Conservation (phyloP, 169 alveolate genomes). For the Plasmodium berghei region DNA sequence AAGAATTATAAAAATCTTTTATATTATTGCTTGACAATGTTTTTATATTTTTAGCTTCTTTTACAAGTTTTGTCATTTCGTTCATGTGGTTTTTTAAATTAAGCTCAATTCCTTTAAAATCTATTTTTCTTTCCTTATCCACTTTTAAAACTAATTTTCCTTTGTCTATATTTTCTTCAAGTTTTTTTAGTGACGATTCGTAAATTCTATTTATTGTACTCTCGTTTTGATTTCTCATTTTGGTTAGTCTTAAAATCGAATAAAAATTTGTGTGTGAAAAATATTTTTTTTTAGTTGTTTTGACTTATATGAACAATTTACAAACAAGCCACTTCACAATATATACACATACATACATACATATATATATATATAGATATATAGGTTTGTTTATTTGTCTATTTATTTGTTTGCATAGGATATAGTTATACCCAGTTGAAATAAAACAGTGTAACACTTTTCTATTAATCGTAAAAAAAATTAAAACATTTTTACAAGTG, state of each 20-base stretch:
- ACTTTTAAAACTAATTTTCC: conserved; percentile 17
- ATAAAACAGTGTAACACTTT: no score
- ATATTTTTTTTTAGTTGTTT: no score
- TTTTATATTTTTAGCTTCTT: conserved; percentile 53
- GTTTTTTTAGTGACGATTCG: conserved; percentile 34
- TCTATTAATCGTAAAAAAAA: no score
- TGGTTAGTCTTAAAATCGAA: conserved; percentile 7
- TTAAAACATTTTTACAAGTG: no score
- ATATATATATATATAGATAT: no score
- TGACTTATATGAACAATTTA: no score
- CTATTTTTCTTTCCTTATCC: conserved; percentile 38
- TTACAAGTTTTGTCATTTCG: conserved; percentile 44
- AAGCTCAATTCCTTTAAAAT: conserved; percentile 42
- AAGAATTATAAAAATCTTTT: conserved; percentile 33
- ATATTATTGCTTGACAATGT: conserved; percentile 40
- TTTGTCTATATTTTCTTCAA: conserved; percentile 25
- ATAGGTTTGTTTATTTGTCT: no score
- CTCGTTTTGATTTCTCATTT: conserved; percentile 33
- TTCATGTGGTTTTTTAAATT: conserved; percentile 45
- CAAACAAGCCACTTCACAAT: no score
- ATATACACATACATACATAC: no score
- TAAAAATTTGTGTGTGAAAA: background rate
- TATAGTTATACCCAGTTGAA: no score
- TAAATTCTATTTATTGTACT: conserved; percentile 12
- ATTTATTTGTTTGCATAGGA: no score